Evolutionary conservation across 2,329 filamentous ascomycete genomes (phyloP).

Genomic region (Blastomyces gilchristii): DNA sequence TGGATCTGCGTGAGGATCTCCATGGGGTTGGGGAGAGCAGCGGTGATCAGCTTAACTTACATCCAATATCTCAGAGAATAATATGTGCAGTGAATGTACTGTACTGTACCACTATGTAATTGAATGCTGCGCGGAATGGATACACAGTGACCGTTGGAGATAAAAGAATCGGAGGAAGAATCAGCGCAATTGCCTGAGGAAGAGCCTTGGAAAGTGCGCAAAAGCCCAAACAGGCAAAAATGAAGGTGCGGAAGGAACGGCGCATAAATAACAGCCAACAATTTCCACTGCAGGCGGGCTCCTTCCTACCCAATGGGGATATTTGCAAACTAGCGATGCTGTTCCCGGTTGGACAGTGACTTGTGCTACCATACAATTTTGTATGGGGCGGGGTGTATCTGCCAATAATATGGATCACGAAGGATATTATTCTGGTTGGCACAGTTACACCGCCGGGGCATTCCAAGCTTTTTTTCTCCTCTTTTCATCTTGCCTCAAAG

Average conservation of each 20-base stretch:
- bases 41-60: not conserved
- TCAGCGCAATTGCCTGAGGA: not conserved
- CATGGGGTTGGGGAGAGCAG: not conserved
- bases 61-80: not conserved
- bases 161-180: not conserved
- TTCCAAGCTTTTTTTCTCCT: not conserved
- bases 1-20: not conserved
- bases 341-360: not conserved
- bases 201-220: not conserved
- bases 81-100: not conserved
- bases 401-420: not conserved
- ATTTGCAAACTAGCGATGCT: not conserved
- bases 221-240: constrained; percentile 1
- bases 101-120: not conserved
- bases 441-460: not conserved
- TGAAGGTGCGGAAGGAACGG: not conserved
- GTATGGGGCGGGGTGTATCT: not conserved
- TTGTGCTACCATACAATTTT: not conserved
- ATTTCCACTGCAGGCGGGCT: not conserved
- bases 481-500: not conserved
- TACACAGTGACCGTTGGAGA: not conserved
- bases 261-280: not conserved
- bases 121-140: not conserved
- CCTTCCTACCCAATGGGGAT: not conserved
- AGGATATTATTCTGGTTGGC: not conserved